Evolutionary conservation across 2,329 filamentous ascomycete genomes (phyloP), one percentile per base, ranked within the genome.

Genomic region (Drechslerella dactyloides): DNA sequence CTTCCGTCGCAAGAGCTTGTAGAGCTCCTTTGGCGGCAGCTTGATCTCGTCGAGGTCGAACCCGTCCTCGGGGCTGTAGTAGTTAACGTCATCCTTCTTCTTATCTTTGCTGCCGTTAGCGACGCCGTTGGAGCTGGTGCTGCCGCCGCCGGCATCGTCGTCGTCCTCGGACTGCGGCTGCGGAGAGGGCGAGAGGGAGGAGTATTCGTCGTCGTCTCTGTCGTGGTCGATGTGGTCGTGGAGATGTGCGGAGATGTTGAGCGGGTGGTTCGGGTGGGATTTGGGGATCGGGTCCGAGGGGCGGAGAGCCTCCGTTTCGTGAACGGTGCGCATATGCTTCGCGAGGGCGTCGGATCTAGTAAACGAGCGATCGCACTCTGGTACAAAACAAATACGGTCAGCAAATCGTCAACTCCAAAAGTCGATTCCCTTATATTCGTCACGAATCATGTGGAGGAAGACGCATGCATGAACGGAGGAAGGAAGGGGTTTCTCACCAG

Each of bases 281-380:
- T 91, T 90, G 21, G 89, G 87, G 11, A 91, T 86, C 1, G 89
- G 87, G 78, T 93, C 87, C 15, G 86, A 87, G 2, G 90, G 90
- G n/a, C 91, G 88, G 21, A 96, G 84, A 15, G 91, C 90, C 81
- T 99, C 94, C 2, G 93, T 97, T 79, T 99, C 94, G 82, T 99
- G 94, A 40, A 99, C 93, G 15, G 94, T 97, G 76, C 94, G 90
- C 91, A 97, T 97, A 79, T 99, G 94, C 80, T 99, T 99, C 1
- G 93, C 92, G 0, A 99, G 84, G 11, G 94, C 94, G 77, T 99
- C 94, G 23, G 93, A 97, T 75, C 94, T 86, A 1, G 94, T 99
- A 77, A 99, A 99, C 33, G 93, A 93, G 73, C 93, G 89, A 79
- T 99, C 94, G 81, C 94, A 99, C 85, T 99, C 94, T 96, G 76